These are phyloP conservation scores for Daldinia childiae DNA, from an alignment of 495 filamentous ascomycete species.

Conservation along the genomic window DNA sequence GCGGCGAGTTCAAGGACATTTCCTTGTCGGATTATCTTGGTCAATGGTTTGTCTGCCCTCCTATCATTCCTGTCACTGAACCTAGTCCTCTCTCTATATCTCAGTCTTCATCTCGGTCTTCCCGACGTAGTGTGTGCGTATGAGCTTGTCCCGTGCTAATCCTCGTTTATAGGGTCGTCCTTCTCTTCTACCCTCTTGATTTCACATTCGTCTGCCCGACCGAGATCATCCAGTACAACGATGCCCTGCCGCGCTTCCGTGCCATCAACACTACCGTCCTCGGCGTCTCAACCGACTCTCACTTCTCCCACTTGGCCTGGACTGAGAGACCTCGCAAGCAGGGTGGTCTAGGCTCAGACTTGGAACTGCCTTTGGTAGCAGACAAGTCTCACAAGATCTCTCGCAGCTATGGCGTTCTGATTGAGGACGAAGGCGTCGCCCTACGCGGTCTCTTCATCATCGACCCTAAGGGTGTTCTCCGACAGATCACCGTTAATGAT, in stretches of 20 bases:
- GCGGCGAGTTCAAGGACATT: constrained; percentile 57
- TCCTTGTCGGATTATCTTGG: constrained; percentile 46
- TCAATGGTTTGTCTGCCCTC: constrained; percentile 42
- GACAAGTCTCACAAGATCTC: constrained; percentile 66
- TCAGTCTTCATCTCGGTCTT: not conserved
- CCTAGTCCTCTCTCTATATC: not conserved
- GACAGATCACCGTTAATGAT: constrained; percentile 70
- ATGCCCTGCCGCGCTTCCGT: constrained; percentile 46
- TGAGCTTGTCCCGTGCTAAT: not conserved
- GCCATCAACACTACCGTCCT: constrained; percentile 46
- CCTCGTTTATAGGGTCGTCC: constrained; percentile 40
- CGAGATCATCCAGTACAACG: constrained; percentile 59
- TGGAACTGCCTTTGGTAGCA: constrained; percentile 63
- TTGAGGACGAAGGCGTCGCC: constrained; percentile 66
- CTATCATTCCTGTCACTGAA: not conserved
- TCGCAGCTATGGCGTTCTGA: constrained; percentile 65
- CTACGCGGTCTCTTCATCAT: constrained; percentile 69
- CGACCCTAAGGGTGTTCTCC: constrained; percentile 63
- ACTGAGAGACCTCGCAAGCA: constrained; percentile 59
- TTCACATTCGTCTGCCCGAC: constrained; percentile 64
- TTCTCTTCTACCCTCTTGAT: constrained; percentile 47
- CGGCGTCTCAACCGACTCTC: constrained; percentile 52
- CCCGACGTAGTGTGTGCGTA: not conserved
- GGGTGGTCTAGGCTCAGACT: constrained; percentile 61
- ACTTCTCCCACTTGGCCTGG: constrained; percentile 66